Evolutionary conservation across 768 basidiomycete genomes (phyloP), one percentile per base, ranked within the genome.

Genomic region (Termitomyces sp.): DNA sequence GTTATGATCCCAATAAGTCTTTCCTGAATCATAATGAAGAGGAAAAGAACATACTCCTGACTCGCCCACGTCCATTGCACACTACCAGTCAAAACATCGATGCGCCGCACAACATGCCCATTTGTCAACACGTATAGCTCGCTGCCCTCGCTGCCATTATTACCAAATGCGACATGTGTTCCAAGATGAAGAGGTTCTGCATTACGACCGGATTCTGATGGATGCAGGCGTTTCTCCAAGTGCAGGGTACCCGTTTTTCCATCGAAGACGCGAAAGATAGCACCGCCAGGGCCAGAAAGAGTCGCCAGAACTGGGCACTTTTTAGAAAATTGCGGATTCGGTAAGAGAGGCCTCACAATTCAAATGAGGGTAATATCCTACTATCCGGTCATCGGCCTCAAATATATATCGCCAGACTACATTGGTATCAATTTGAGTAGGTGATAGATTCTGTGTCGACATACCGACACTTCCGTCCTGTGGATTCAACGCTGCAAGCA

Each of bases 351-450:
- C 13, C 84, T 47, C 59, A 93, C 91, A 69, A 56, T 84, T 71
- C 18, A 74, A 74, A 54, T 82, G 70, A 36, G 74, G 76, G 62
- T 82, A 80, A 66, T 87, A 92, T 16, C 76, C 81, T 22, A 82
- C 67, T 54, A 95, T 81, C 38, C 75, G 72, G 61, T 97, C 94
- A 27, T 79, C 76, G 2, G 77, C 63, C n/a, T 88, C 86, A 60
- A 86, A 86, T 52, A 88, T 69, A 68, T 89, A 81, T 68, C 94
- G 79, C 94, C 94, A 97, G 18, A 76, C 91, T 60, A 16, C 36
- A 7, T 42, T 51, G 27, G 50, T 48, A 36, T 53, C 54, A 57
- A 36, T 58, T 36, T 20, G 44, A n/a, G 43, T 54, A 48, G 46
- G 12, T 44, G 35, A 12, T 20, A 36, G 25, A 44, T 33, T 35